Evolutionary conservation across 148 eudicot genomes (phyloP), one percentile per base, ranked within the genome.

Genomic region (Salicornia ramosissima): DNA sequence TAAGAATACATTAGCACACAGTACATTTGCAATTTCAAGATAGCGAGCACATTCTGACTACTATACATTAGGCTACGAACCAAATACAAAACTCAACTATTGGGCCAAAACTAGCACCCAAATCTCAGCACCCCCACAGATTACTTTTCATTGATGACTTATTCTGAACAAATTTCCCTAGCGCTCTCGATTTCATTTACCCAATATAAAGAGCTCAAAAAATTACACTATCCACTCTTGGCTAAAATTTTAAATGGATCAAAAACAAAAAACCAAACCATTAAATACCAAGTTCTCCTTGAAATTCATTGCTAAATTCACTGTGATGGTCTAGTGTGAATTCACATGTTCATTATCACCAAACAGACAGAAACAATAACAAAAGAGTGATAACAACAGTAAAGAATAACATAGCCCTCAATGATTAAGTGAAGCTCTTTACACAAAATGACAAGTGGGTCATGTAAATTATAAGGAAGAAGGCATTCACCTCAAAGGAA

Each of bases 401-500:
- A 24, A 12, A 30, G 33, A 18, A 34, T 14, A 49, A 19, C 16
- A 34, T 12, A 33, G 25, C 16, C 47, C 29, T 50, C 15, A 52
- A 19, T 16, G 68, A 36, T 25, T 15, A 11, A 24, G 4, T 50
- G 53, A 43, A 18, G 40, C 6, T 30, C 25, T 45, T 12, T 33
- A 12, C 11, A 15, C 39, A 29, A 36, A 34, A 64, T 11, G 28
- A 36, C 0, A 68, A 72, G 18, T 43, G 30, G 47, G 9, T 30
- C 14, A 50, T 34, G 52, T 40, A 40, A 53, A 74, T 68, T 36
- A 54, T 0, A 36, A 39, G 52, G 13, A 36, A 49, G 21, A 56
- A 45, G 71, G 19, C 36, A 47, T 77, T 82, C 71, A 86, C 93
- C 86, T 77, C 64, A 83, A 74, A 67, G 76, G 73, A 72, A 74